Base-by-base conservation (phyloP, 2,329 filamentous ascomycete genomes). In the Colletotrichum eleusines region DNA sequence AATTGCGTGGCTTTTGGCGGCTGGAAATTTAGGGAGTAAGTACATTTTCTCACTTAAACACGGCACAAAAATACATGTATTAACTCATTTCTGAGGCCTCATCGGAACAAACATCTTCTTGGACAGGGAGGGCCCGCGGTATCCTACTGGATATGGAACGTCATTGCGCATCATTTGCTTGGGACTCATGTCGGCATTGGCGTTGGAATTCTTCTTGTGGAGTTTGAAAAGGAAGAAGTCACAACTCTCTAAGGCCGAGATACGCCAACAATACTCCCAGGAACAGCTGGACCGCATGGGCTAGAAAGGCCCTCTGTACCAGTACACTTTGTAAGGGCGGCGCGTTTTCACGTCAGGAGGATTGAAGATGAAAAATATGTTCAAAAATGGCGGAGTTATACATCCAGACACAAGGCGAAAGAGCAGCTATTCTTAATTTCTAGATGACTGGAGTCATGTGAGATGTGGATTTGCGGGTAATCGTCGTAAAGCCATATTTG, bases 21-120 rank as follows among this genome's bases (percentile, higher is more conserved):
- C 74, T 1, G 76, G 73, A 50, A 69, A 65, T 40, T 28, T 69
- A 0, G 67, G 67, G 0, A 64, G 62, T 64, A 64, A 16, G 62
- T 58, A 18, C 3, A 40, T 26, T 26, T 50, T 8, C 18, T 23
- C 44, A 4, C n/a, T 12, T 20, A 12, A 12, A 23, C 8, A 23
- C n/a, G 23, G 44, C 20, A 20, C 18, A 3, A 40, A 28, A 3
- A 33, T n/a, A n/a, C n/a, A n/a, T n/a, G n/a, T 51, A 33, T 6
- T 51, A 40, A 63, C 35, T 50, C 18, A 23, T n/a, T 20, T 46
- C 14, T n/a, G 14, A 66, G 86, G 79, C 51, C 77, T 80, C 33
- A 74, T 82, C n/a, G 79, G 79, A 51, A 77, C 76, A 20, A 82
- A 82, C 70, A 80, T 84, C 63, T 84, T 81, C 67, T 71, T 81